These are phyloP conservation scores for Ceriops tagal DNA, from an alignment of 345 rosid genomes.

Conservation along the genomic window DNA sequence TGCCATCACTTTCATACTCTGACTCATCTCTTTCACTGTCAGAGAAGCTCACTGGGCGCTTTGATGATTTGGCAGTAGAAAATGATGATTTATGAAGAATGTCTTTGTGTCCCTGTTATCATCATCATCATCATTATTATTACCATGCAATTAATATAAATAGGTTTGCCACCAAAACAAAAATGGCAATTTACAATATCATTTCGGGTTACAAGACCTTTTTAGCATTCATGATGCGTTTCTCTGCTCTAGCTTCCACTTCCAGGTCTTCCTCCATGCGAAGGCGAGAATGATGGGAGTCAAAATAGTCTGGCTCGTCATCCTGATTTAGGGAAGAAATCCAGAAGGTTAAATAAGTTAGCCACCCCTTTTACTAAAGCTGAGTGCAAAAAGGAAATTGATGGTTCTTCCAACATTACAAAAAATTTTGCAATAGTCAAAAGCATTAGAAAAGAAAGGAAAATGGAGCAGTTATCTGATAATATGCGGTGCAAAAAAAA, in stretches of 20 bases:
- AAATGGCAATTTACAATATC: not conserved
- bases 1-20: conserved; percentile 91
- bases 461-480: no score
- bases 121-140: no score
- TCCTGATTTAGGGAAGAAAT: conserved; percentile 42
- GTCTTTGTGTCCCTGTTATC: conserved; percentile 54
- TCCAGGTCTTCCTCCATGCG: conserved; percentile 90
- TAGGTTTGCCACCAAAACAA: not conserved
- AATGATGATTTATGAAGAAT: conserved; percentile 55
- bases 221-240: conserved; percentile 87
- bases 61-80: conserved; percentile 51
- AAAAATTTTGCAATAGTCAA: not conserved
- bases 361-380: no score
- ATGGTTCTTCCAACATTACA: not conserved
- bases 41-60: conserved; percentile 74
- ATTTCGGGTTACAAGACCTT: conserved; percentile 48
- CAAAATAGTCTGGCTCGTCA: conserved; percentile 80
- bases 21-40: conserved; percentile 95
- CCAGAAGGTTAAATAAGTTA: not conserved
- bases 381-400: no score
- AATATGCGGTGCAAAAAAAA: not conserved
- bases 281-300: conserved; percentile 66
- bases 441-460: no score
- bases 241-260: conserved; percentile 88
- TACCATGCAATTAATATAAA: conserved; percentile 1